These are phyloP conservation scores for Epichloe sibirici DNA, from an alignment of 2,329 filamentous ascomycete species.

Conservation along the genomic window DNA sequence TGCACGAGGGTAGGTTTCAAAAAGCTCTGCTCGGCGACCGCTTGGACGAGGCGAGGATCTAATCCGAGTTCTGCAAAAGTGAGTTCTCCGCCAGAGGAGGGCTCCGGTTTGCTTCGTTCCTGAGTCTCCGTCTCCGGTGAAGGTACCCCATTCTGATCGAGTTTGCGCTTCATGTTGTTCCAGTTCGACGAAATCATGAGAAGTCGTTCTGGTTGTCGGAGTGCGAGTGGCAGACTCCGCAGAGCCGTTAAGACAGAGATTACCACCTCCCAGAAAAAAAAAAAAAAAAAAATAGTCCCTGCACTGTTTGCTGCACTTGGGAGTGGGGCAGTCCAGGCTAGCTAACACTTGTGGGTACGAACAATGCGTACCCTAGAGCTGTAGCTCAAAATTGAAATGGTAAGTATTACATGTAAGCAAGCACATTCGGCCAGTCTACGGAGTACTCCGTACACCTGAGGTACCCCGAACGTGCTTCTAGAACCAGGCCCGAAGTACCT, in stretches of 20 bases:
- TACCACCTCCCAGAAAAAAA: neutral
- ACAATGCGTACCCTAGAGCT: neutral
- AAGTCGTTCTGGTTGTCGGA: neutral
- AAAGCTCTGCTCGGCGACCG: constrained; percentile 73
- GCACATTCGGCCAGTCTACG: no score
- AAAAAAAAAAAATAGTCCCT: neutral
- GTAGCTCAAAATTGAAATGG: neutral
- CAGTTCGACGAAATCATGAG: neutral
- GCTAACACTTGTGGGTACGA: no score
- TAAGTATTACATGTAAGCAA: no score
- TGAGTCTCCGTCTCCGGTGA: constrained; percentile 15
- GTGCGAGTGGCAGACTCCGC: neutral
- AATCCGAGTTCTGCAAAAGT: constrained; percentile 70
- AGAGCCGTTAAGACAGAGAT: neutral
- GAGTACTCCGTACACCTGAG: no score
- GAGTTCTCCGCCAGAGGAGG: constrained; percentile 26
- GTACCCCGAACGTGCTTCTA: no score
- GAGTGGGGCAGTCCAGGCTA: neutral
- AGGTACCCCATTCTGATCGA: constrained; percentile 42
- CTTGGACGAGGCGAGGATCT: constrained; percentile 76
- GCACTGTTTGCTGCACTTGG: no score
- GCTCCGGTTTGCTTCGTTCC: constrained; percentile 11
- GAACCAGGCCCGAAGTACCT: no score
- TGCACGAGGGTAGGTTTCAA: constrained; percentile 82
- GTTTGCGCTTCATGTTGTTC: constrained; percentile 45